Base-by-base conservation (phyloP, 208 protist genomes). In the Leishmania martiniquensis region DNA sequence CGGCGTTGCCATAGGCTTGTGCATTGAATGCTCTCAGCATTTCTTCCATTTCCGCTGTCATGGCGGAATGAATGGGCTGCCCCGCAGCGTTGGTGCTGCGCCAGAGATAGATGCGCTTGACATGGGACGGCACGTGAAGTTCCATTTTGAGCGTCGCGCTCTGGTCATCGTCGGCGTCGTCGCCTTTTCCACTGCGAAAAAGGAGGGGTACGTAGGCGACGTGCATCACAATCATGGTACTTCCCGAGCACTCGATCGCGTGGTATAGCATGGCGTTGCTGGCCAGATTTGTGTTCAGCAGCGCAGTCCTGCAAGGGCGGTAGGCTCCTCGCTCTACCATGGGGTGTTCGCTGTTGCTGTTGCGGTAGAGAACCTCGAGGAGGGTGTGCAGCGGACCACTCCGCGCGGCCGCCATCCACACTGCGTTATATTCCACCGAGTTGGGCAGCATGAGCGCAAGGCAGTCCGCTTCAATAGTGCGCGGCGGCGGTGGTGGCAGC, bases 261-360 rank as follows among this genome's bases (percentile, higher is more conserved):
- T 90, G 85, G 72, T 70, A 89, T 9, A 91, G 77, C 86, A 90
- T 91, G 47, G 68, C 45, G 59, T 91, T 88, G 69, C 79, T 93
- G 7, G 77, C 65, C 47, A 93, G 72, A 63, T 91, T 91, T 0
- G 89, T 93, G 85, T 93, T 91, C 66, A 93, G 74, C 32, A 93
- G 85, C 15, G 89, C 89, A 25, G 83, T 83, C 34, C 82, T 77
- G 71, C 89, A 93, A 17, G 84, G 82, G 34, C 83, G 84, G 73
- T 93, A 93, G 44, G 59, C 76, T 34, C 55, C 57, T 57, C 32
- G 63, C 22, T 62, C 34, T 17, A 74, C 49, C 34, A 63, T 59
- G 49, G 52, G 68, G 62, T 78, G 67, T 17, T 76, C 55, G 78
- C 75, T 78, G 63, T 76, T 81, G 55, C 59, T 65, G 65, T 76